Evolutionary conservation across 768 basidiomycete species (phyloP).

Genomic region (Xerocomellus intermedius): DNA sequence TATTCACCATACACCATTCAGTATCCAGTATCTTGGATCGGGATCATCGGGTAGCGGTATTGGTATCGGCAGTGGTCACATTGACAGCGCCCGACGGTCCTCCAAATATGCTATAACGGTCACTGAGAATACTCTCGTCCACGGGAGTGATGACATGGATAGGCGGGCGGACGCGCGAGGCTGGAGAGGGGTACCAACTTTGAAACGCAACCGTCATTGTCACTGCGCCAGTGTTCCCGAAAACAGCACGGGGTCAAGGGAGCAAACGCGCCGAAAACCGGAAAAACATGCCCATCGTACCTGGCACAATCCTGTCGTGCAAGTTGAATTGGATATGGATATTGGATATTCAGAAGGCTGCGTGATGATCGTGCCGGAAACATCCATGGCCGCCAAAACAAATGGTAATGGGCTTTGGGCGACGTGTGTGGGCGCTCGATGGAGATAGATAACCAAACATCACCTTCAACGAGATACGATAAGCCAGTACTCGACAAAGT

Average conservation of each 20-base stretch:
- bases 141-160: background rate
- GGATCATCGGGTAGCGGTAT: background rate
- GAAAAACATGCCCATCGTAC: background rate
- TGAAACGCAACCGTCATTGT: background rate
- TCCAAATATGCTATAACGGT: background rate
- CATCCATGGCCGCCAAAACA: background rate
- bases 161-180: background rate
- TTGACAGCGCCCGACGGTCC: background rate
- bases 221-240: background rate
- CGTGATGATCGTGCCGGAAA: conserved; percentile 9
- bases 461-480: background rate
- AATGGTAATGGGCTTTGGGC: conserved; percentile 1
- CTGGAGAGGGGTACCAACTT: background rate
- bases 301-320: background rate
- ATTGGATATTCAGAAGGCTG: conserved; percentile 4
- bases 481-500: background rate
- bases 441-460: conserved; percentile 5
- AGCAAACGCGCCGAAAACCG: background rate
- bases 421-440: background rate
- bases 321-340: background rate
- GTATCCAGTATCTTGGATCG: background rate
- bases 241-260: background rate
- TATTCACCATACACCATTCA: background rate
- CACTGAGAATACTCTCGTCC: background rate
- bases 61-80: background rate